phyloP scores from a whole-genome alignment of 805 yeast species.

The Starmerella davenportii region DNA sequence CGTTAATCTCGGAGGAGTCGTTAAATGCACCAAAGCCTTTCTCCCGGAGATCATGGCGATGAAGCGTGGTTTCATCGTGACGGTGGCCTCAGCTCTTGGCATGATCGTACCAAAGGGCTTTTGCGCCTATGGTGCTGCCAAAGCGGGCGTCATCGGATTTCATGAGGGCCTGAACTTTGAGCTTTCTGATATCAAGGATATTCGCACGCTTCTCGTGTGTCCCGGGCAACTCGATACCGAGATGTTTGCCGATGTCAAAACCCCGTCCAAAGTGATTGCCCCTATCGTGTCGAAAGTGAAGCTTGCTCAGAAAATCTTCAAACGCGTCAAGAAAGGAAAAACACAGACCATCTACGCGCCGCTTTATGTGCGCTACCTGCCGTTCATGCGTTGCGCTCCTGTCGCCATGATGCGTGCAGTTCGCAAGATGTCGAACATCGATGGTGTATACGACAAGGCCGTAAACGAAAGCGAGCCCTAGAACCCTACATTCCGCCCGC shows the following conservation, averaged over 20 bases:
- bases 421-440: slow-evolving; percentile 52
- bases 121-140: slow-evolving; percentile 73
- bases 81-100: slow-evolving; percentile 72
- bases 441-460: slow-evolving; percentile 23
- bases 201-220: slow-evolving; percentile 58
- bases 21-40: slow-evolving; percentile 50
- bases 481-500: too few relatives aligned
- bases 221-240: slow-evolving; percentile 73
- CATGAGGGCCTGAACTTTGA: slow-evolving; percentile 69
- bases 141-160: slow-evolving; percentile 66
- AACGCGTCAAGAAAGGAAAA: slow-evolving; percentile 40
- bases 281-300: slow-evolving; percentile 58
- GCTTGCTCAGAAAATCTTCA: slow-evolving; percentile 43
- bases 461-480: neutral
- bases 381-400: slow-evolving; percentile 52
- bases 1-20: slow-evolving; percentile 54
- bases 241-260: slow-evolving; percentile 53
- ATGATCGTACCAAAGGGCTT: slow-evolving; percentile 67
- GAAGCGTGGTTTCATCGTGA: slow-evolving; percentile 58
- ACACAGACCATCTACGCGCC: slow-evolving; percentile 58
- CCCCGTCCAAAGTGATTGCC: slow-evolving; percentile 62
- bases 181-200: slow-evolving; percentile 30
- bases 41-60: slow-evolving; percentile 50
- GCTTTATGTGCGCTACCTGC: slow-evolving; percentile 55
- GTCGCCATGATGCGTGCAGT: slow-evolving; percentile 45